A percentile compares a stretch with the other conserved stretches of the same genome.
phyloP scores from a whole-genome alignment of 2,329 filamentous ascomycete genomes.

The Penicillium corylophilum region DNA sequence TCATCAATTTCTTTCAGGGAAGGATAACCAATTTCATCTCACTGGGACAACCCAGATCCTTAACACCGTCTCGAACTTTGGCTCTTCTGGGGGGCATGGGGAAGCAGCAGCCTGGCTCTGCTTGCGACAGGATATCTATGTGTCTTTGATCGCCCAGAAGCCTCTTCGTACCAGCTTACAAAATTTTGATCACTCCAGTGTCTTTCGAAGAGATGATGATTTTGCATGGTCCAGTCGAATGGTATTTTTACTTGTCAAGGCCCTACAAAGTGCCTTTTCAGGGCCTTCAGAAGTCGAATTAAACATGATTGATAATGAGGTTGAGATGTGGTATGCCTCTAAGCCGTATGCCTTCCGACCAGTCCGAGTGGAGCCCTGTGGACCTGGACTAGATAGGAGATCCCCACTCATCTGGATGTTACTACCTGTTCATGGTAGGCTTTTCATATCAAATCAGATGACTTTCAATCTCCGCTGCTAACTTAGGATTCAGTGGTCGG shows the following conservation, averaged over 20 bases:
- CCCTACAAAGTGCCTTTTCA: constrained; percentile 23
- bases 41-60: constrained; percentile 38
- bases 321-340: constrained; percentile 22
- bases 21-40: constrained; percentile 38
- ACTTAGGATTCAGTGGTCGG: constrained; percentile 27
- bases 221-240: constrained; percentile 39
- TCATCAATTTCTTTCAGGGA: constrained; percentile 6
- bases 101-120: constrained; percentile 43
- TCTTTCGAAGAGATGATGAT: constrained; percentile 35
- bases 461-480: background rate
- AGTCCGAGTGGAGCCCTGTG: constrained; percentile 23
- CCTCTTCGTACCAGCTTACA: constrained; percentile 37
- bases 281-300: background rate
- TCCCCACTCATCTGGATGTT: constrained; percentile 35
- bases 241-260: constrained; percentile 37
- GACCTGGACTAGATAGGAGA: constrained; percentile 15
- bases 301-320: constrained; percentile 9
- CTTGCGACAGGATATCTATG: constrained; percentile 41
- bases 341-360: constrained; percentile 30
- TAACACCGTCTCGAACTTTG: constrained; percentile 39
- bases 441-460: background rate
- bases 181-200: constrained; percentile 33
- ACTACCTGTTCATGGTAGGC: constrained; percentile 30
- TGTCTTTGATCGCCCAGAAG: constrained; percentile 34
- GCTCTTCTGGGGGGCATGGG: constrained; percentile 38